A percentile compares a stretch with the other conserved stretches of the same genome.
phyloP scores from a whole-genome alignment of 345 rosid genomes.

The Murraya koenigii region DNA sequence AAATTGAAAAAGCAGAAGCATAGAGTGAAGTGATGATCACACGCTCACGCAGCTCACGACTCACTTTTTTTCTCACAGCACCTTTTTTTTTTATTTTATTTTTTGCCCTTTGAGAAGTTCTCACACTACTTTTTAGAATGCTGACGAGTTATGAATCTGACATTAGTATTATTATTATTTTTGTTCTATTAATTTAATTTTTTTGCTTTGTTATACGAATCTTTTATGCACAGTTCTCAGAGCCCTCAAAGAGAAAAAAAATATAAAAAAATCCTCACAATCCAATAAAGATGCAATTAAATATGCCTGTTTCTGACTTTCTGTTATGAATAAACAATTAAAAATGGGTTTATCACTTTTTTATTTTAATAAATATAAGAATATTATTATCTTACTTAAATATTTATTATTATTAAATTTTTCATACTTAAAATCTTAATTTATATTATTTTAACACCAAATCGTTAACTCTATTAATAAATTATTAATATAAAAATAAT shows the following conservation, averaged over 20 bases:
- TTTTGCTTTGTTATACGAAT: background rate
- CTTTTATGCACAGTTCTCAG: conserved; percentile 4
- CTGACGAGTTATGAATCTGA: background rate
- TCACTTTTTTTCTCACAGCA: background rate
- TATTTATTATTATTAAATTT: too few species aligned
- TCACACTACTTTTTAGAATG: background rate
- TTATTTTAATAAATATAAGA: background rate
- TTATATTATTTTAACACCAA: too few species aligned
- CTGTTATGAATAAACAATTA: background rate
- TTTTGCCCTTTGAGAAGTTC: too few species aligned
- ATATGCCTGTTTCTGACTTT: background rate
- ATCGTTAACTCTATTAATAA: too few species aligned
- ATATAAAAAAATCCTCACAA: background rate
- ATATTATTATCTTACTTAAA: too few species aligned
- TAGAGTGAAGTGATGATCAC: background rate
- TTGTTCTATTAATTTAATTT: background rate
- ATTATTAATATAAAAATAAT: too few species aligned
- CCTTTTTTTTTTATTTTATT: too few species aligned
- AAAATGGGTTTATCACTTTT: background rate
- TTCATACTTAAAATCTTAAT: too few species aligned
- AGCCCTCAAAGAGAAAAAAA: background rate
- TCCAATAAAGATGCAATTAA: background rate
- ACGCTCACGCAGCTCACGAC: background rate
- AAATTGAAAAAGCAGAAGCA: background rate
- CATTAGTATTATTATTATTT: background rate